Evolutionary conservation across 495 filamentous ascomycete genomes (phyloP).

Genomic region (Xylaria telfairii): DNA sequence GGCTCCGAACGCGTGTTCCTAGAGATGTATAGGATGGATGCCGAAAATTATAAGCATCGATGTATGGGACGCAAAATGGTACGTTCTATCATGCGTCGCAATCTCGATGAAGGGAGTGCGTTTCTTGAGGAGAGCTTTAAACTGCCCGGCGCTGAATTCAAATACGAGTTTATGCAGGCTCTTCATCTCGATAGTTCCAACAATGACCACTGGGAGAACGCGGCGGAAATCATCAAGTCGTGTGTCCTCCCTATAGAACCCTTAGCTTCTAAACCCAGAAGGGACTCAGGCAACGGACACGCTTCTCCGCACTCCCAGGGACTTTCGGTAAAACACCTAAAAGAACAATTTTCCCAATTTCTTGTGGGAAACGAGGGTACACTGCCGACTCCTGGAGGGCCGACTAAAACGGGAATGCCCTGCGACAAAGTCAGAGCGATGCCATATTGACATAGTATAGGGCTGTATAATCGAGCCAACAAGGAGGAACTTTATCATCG

Average conservation of each 20-base stretch:
- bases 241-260: background rate
- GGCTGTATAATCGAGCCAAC: too few species aligned
- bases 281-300: background rate
- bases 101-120: background rate
- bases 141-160: background rate
- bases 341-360: background rate
- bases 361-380: background rate
- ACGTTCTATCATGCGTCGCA: background rate
- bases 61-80: background rate
- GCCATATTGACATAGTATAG: too few species aligned
- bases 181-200: background rate
- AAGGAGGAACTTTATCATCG: too few species aligned
- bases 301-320: too few species aligned
- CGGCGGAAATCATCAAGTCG: background rate
- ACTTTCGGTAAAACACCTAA: background rate
- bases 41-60: background rate
- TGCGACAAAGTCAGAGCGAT: too few species aligned
- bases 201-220: background rate
- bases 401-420: too few species aligned
- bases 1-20: background rate
- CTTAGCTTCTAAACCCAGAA: background rate
- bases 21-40: background rate
- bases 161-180: background rate
- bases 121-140: background rate
- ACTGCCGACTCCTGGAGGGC: too few species aligned